Percentiles rank a stretch among this genome's conserved stretches.
Conservation (phyloP, 2,329 filamentous ascomycete species). For the Aphanocladium album region DNA sequence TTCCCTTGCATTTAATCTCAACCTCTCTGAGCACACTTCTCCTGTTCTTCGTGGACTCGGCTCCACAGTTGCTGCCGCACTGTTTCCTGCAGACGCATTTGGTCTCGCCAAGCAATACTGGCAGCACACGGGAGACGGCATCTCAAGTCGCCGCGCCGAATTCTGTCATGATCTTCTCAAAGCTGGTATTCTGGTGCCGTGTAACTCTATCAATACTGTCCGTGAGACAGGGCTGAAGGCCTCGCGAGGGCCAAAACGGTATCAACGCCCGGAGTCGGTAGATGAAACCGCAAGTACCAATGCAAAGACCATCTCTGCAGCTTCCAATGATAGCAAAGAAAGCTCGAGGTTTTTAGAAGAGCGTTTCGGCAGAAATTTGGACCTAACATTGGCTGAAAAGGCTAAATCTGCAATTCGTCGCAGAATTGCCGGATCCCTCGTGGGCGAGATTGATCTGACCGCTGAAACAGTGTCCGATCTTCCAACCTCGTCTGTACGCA, state of each 20-base stretch:
- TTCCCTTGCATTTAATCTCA: conserved; percentile 59
- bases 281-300: conserved; percentile 25
- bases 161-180: conserved; percentile 75
- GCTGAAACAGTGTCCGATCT: conserved; percentile 19
- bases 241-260: conserved; percentile 71
- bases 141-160: conserved; percentile 86
- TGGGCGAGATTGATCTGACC: conserved; percentile 57
- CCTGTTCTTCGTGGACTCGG: conserved; percentile 49
- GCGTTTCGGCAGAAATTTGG: conserved; percentile 86
- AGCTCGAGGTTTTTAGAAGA: conserved; percentile 83
- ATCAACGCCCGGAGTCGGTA: conserved; percentile 56
- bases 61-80: conserved; percentile 62
- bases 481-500: conserved; percentile 39
- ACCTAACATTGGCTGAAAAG: conserved; percentile 69
- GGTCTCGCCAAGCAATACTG: conserved; percentile 86
- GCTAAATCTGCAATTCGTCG: conserved; percentile 82
- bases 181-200: conserved; percentile 53
- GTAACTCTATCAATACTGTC: conserved; percentile 22
- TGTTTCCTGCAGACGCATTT: conserved; percentile 65
- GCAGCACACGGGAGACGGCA: conserved; percentile 91
- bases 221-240: conserved; percentile 30
- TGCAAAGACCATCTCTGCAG: conserved; percentile 29
- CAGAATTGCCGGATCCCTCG: conserved; percentile 82
- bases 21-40: conserved; percentile 46
- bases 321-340: conserved; percentile 44